Evolutionary conservation across 805 yeast species (phyloP).

Genomic region (Candida morakotiae): DNA sequence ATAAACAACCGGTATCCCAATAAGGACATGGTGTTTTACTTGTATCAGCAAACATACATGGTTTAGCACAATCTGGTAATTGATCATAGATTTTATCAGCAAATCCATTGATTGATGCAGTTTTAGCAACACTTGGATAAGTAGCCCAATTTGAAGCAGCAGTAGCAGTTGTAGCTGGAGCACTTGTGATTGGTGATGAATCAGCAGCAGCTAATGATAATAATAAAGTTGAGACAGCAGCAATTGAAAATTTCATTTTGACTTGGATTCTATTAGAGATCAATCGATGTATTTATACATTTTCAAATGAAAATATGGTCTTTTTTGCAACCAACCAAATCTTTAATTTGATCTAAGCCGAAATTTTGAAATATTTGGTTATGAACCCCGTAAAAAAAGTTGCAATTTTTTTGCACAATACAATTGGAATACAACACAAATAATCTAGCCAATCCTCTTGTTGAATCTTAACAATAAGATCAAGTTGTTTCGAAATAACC

Average conservation of each 20-base stretch:
- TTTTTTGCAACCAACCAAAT: too few species aligned
- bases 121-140: conserved; percentile 41
- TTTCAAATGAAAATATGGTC: too few species aligned
- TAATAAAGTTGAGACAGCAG: neutral
- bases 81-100: conserved; percentile 14
- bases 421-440: too few species aligned
- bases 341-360: too few species aligned
- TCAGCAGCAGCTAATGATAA: conserved; percentile 1
- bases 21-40: conserved; percentile 47
- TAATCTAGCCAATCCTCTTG: too few species aligned
- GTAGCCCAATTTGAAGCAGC: conserved; percentile 4
- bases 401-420: too few species aligned
- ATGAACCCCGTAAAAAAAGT: too few species aligned
- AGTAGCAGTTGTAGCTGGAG: conserved; percentile 1
- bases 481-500: too few species aligned
- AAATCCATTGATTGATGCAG: conserved; percentile 44
- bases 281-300: too few species aligned
- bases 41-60: conserved; percentile 26
- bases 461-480: too few species aligned
- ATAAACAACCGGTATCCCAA: conserved; percentile 40
- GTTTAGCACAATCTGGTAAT: conserved; percentile 40
- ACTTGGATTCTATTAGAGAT: too few species aligned
- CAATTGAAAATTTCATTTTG: conserved; percentile 3
- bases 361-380: too few species aligned
- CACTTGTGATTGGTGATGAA: conserved; percentile 1